Evolutionary conservation across 1,284 basidiomycete genomes (phyloP).

Genomic region (Austropuccinia psidii): DNA sequence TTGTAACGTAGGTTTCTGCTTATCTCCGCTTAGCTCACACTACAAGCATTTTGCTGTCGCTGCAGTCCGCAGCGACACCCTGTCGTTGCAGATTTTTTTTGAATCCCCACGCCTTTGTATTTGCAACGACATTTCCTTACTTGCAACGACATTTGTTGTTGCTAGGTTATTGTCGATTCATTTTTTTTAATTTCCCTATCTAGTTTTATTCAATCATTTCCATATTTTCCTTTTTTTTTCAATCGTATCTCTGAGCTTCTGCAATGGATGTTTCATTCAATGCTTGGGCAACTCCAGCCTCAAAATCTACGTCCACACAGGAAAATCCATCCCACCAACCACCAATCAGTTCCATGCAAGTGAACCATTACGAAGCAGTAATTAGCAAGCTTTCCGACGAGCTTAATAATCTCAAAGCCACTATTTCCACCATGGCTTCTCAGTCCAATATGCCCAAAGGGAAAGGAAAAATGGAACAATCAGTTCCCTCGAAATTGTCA

Average conservation of each 20-base stretch:
- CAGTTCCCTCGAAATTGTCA: too few relatives aligned
- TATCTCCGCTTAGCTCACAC: too few relatives aligned
- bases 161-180: too few relatives aligned
- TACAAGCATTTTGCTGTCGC: not conserved
- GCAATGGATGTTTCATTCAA: not conserved
- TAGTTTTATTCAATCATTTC: too few relatives aligned
- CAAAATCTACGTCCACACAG: not conserved
- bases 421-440: not conserved
- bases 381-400: not conserved
- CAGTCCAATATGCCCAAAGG: not conserved
- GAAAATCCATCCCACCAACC: not conserved
- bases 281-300: not conserved
- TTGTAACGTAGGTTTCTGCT: too few relatives aligned
- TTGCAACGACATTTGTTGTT: too few relatives aligned
- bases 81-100: conserved; percentile 6
- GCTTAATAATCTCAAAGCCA: not conserved
- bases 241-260: too few relatives aligned
- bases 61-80: not conserved
- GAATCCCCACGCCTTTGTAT: too few relatives aligned
- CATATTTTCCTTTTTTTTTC: too few relatives aligned
- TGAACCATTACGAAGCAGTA: not conserved
- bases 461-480: not conserved
- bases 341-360: not conserved
- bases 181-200: too few relatives aligned
- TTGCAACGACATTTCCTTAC: too few relatives aligned